Base-by-base conservation (phyloP, 2,329 filamentous ascomycete species). In the Penicillium sp. region DNA sequence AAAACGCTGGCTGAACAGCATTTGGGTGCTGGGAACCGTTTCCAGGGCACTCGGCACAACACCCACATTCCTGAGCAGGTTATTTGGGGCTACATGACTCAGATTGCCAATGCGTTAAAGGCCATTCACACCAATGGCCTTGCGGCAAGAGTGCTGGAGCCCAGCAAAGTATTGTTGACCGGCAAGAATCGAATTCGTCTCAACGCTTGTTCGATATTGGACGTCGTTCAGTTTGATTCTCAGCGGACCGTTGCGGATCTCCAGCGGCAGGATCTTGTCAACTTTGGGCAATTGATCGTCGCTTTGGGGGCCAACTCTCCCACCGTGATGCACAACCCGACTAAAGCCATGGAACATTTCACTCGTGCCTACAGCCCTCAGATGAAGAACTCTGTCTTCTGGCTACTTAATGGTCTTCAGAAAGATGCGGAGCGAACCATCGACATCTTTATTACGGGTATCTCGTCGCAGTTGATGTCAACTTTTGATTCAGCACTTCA, bases 11-110 rank as follows among this genome's bases (percentile, higher is more conserved):
- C 87, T 31, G 93, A 97, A 66, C 84, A 89, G 63, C 89, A 96
- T 51, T 60, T 77, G 44, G 70, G 70, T 38, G 65, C 66, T 38
- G 69, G 71, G 38, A 70, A 64, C 36, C 69, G 75, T 31, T 74
- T 73, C 42, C 65, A 70, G 68, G 68, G 72, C 71, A 68, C 71
- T 71, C 70, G 79, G 51, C 69, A 70, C 26, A 73, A 77, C 76
- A 58, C 72, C 65, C 63, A 82, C 74, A 66, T 91, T 21, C 73
- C 83, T 2, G 93, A 97, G 70, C 83, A 85, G 51, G 80, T 90
- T 1, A 74, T 99, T 1, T 99, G 94, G 94, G 85, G 85, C 42
- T 99, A 97, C 69, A 85, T 96, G 54, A 88, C 92, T 6, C 94
- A 99, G 70, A 87, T 99, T 56, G 86, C 90, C 36, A 94, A 88